Conservation (phyloP, 805 yeast species). For the Candida pseudofarinosa region DNA sequence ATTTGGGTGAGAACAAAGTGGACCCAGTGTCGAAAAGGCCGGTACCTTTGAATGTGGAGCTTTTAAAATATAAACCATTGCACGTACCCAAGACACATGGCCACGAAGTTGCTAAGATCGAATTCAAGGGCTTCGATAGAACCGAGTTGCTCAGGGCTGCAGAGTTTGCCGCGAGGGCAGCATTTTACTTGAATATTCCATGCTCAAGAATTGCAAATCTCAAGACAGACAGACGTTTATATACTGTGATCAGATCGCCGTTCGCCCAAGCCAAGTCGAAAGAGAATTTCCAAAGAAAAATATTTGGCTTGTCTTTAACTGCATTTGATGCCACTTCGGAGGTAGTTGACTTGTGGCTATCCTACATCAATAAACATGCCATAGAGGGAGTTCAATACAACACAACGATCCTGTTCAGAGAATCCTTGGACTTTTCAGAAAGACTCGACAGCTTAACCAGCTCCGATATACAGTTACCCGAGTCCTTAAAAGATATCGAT, state of each 20-base stretch:
- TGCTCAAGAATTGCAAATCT: slow-evolving; percentile 69
- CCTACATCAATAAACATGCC: slow-evolving; percentile 72
- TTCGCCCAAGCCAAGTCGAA: slow-evolving; percentile 92
- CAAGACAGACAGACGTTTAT: slow-evolving; percentile 70
- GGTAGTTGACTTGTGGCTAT: slow-evolving; percentile 75
- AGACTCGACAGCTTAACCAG: slow-evolving; percentile 25
- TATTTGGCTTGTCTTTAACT: slow-evolving; percentile 67
- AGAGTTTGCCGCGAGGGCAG: slow-evolving; percentile 87
- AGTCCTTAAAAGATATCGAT: slow-evolving; percentile 26
- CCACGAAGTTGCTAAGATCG: slow-evolving; percentile 72
- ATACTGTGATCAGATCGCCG: slow-evolving; percentile 92
- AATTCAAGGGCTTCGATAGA: slow-evolving; percentile 66
- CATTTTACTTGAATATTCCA: slow-evolving; percentile 86
- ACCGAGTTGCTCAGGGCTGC: slow-evolving; percentile 69
- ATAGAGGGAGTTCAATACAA: slow-evolving; percentile 80
- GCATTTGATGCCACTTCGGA: slow-evolving; percentile 86
- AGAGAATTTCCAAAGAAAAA: slow-evolving; percentile 88
- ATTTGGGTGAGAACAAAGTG: slow-evolving; percentile 16
- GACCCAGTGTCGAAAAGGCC: slow-evolving; percentile 42
- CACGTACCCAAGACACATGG: slow-evolving; percentile 65
- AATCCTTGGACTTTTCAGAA: slow-evolving; percentile 23
- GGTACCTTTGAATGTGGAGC: slow-evolving; percentile 78
- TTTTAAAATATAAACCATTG: slow-evolving; percentile 77
- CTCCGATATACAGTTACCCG: slow-evolving; percentile 28
- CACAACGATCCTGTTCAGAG: slow-evolving; percentile 52